Evolutionary conservation across 805 yeast species (phyloP).

Genomic region (Kluyveromyces wickerhamii): DNA sequence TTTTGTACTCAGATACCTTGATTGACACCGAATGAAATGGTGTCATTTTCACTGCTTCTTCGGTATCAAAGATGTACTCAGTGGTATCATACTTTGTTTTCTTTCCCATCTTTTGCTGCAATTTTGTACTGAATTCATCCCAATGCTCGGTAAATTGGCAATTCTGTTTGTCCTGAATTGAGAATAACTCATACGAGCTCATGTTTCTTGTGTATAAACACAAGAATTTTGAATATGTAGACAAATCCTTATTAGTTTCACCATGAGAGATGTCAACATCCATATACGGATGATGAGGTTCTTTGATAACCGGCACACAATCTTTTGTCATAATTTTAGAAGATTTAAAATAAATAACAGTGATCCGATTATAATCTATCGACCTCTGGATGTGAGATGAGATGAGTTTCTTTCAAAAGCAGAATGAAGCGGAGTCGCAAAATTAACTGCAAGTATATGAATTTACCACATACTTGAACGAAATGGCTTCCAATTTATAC

Average conservation of each 20-base stretch:
- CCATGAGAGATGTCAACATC: slow-evolving; percentile 19
- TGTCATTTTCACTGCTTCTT: slow-evolving; percentile 16
- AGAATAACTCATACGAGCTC: slow-evolving; percentile 13
- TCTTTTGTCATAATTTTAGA: slow-evolving; percentile 3
- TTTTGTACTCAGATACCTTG: slow-evolving; percentile 29
- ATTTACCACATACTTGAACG: too few species aligned
- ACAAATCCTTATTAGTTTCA: slow-evolving; percentile 14
- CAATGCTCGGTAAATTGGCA: slow-evolving; percentile 27
- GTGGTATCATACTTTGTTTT: slow-evolving; percentile 8
- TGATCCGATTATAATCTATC: too few species aligned
- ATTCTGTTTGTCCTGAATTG: slow-evolving; percentile 29
- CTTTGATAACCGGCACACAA: neutral
- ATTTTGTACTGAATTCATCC: slow-evolving; percentile 14
- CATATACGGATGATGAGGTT: slow-evolving; percentile 1
- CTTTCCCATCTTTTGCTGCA: slow-evolving; percentile 3
- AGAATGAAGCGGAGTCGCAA: too few species aligned
- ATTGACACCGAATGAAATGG: slow-evolving; percentile 16
- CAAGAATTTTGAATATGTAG: slow-evolving; percentile 34
- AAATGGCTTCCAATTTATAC: too few species aligned
- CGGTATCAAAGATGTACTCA: slow-evolving; percentile 16
- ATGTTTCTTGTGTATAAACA: slow-evolving; percentile 31
- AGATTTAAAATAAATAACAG: too few species aligned
- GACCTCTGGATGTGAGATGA: too few species aligned
- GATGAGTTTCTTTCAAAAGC: too few species aligned
- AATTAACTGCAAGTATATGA: too few species aligned